Evolutionary conservation across 2,329 filamentous ascomycete species (phyloP).

Genomic region (Penicillium sp.): DNA sequence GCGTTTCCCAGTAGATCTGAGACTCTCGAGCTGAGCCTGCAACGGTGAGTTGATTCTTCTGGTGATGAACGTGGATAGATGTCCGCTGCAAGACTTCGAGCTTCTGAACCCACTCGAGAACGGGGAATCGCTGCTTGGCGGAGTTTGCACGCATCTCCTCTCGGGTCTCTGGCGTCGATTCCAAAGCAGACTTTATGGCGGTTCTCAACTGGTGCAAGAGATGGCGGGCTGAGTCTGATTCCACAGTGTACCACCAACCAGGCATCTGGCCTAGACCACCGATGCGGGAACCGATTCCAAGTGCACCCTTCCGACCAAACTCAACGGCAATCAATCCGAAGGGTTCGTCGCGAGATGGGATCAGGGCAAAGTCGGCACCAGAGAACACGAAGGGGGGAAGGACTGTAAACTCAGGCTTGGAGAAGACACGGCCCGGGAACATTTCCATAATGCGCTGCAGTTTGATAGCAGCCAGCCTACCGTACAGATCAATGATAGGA

Average conservation of each 20-base stretch:
- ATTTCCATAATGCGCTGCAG: conserved; percentile 62
- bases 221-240: conserved; percentile 62
- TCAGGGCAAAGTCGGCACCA: conserved; percentile 66
- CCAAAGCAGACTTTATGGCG: conserved; percentile 61
- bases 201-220: conserved; percentile 63
- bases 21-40: conserved; percentile 33
- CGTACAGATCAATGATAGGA: conserved; percentile 67
- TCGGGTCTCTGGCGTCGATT: conserved; percentile 53
- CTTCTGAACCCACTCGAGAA: conserved; percentile 65
- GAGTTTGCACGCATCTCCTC: conserved; percentile 63
- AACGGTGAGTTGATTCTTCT: conserved; percentile 28
- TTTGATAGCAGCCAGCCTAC: conserved; percentile 65
- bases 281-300: conserved; percentile 64
- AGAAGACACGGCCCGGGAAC: conserved; percentile 64
- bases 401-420: conserved; percentile 66
- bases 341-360: conserved; percentile 66
- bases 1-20: conserved; percentile 19
- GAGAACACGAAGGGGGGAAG: conserved; percentile 65
- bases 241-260: conserved; percentile 68
- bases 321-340: conserved; percentile 68
- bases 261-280: conserved; percentile 68
- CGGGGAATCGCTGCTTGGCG: conserved; percentile 64
- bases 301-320: conserved; percentile 65
- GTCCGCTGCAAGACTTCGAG: conserved; percentile 61
- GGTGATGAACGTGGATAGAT: conserved; percentile 57